Evolutionary conservation across 768 basidiomycete genomes (phyloP), one percentile per base, ranked within the genome.

Genomic region (Boletus huronensis): DNA sequence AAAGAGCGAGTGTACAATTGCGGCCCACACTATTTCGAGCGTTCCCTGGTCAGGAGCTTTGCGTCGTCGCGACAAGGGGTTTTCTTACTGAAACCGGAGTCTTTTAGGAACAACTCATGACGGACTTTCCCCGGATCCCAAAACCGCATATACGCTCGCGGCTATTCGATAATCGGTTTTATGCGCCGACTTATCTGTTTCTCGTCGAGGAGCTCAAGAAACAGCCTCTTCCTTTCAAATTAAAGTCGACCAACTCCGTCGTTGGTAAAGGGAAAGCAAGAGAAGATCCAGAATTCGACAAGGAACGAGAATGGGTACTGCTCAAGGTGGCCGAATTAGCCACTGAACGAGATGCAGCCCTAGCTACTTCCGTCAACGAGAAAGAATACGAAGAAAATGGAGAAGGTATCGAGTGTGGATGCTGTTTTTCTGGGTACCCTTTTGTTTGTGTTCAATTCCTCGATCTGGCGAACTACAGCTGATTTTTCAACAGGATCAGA

Each of bases 361-460:
- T 64, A 1, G 71, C 71, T 23, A 70, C 74, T 41, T 65, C 71
- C 34, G 57, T 70, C 36, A 68, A 71, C 45, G 68, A 75, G 52
- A 68, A 78, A n/a, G 77, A 76, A 39, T 71, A 75, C 25, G 74
- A 77, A 19, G 82, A 79, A 31, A 75, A 69, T 8, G 78, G 77
- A 8, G 80, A 76, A 47, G 88, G 85, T 3, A 83, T 94, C 34
- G 91, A 94, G 62, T 95, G 93, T 62, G 88, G 87, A 13, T 95
- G 93, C 63, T 97, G 93, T 70, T 96, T 93, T 64, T 72, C 80
- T 5, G 76, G 72, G 11, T 90, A 85, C 57, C 68, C 84, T 5
- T 87, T 89, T 70, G 90, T 91, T 67, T 53, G 89, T 74, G 38
- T 41, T 28, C 26, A 16, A 11, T 9, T 47, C 25, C 34, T 35